phyloP scores from a whole-genome alignment of 1,284 basidiomycete species.

The Trametes polyzona region DNA sequence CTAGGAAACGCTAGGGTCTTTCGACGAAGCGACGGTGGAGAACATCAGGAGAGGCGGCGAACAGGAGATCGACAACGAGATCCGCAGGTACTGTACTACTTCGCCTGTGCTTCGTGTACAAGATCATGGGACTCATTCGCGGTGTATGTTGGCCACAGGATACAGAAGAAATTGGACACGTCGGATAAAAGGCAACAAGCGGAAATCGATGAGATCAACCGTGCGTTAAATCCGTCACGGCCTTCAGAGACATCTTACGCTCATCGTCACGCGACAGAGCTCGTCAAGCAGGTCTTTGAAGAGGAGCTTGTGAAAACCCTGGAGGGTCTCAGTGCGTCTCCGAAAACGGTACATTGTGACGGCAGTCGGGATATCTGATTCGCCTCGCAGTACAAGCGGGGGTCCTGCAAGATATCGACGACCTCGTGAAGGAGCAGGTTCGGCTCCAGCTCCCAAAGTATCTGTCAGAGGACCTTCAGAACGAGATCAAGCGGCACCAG shows the following conservation, averaged over 20 bases:
- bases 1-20: constrained; percentile 39
- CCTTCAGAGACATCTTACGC: not conserved
- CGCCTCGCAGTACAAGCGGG: constrained; percentile 50
- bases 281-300: constrained; percentile 50
- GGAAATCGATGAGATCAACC: constrained; percentile 51
- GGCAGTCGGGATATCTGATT: too few relatives aligned
- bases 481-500: constrained; percentile 50
- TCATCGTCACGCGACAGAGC: constrained; percentile 35
- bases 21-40: constrained; percentile 39
- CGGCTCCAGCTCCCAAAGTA: constrained; percentile 47
- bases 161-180: constrained; percentile 45
- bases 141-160: constrained; percentile 35
- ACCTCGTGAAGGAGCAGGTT: constrained; percentile 51
- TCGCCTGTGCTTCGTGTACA: not conserved
- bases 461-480: constrained; percentile 49
- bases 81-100: constrained; percentile 26
- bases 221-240: constrained; percentile 30
- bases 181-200: constrained; percentile 48
- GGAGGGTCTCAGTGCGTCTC: constrained; percentile 46
- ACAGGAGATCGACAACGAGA: constrained; percentile 32
- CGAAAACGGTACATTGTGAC: too few relatives aligned
- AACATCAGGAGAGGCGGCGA: constrained; percentile 38
- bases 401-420: constrained; percentile 49
- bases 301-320: constrained; percentile 48
- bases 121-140: not conserved